phyloP scores from a whole-genome alignment of 805 yeast genomes.

The Metschnikowia arizonensis region DNA sequence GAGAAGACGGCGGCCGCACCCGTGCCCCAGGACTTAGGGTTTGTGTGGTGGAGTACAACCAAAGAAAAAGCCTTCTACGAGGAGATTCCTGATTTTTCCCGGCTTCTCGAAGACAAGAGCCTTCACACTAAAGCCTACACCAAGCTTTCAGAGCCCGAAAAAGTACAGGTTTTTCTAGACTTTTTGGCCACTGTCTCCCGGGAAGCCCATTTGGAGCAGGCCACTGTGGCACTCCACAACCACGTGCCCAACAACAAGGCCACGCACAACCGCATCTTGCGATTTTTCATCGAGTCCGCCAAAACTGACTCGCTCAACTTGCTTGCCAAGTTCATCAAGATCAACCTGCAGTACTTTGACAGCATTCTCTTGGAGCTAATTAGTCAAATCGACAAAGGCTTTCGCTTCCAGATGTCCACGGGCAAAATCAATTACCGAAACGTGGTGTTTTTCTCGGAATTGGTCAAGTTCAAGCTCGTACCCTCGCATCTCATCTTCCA shows the following conservation, averaged over 20 bases:
- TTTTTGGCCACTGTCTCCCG: conserved; percentile 41
- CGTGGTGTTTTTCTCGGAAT: conserved; percentile 64
- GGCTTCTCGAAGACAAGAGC: conserved; percentile 23
- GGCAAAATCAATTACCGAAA: conserved; percentile 52
- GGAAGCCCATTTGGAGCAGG: conserved; percentile 47
- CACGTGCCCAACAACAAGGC: conserved; percentile 66
- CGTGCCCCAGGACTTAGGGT: conserved; percentile 1
- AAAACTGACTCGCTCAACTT: conserved; percentile 45
- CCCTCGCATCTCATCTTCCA: conserved; percentile 72
- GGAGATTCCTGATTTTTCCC: conserved; percentile 42
- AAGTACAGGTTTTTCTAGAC: conserved; percentile 40
- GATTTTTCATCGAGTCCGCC: conserved; percentile 46
- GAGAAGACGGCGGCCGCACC: conserved; percentile 20
- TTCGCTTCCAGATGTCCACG: conserved; percentile 54
- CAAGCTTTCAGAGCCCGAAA: conserved; percentile 32
- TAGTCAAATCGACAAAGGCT: conserved; percentile 51
- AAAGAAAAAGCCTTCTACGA: conserved; percentile 65
- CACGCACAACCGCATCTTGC: conserved; percentile 55
- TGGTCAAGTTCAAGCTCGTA: conserved; percentile 69
- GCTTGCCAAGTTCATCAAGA: conserved; percentile 67
- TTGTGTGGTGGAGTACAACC: conserved; percentile 56
- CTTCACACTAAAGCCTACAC: not conserved
- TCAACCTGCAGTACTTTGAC: conserved; percentile 46
- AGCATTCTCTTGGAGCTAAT: conserved; percentile 52
- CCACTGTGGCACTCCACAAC: conserved; percentile 46